Evolutionary conservation across 2,329 filamentous ascomycete genomes (phyloP), one percentile per base, ranked within the genome.

Genomic region (Sporothrix globosa): DNA sequence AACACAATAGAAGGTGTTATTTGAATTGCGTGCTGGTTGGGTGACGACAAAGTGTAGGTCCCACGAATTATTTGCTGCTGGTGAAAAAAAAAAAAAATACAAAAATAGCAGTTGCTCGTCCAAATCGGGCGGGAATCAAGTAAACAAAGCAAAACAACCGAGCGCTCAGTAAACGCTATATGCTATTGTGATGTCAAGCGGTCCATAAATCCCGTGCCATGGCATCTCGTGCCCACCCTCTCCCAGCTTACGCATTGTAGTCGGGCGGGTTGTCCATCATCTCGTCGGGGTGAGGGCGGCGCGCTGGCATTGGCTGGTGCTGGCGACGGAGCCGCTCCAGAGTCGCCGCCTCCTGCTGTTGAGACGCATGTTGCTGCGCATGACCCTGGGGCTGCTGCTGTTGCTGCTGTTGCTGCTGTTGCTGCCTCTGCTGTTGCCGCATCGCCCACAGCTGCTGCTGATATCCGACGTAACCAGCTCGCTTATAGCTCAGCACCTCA

Each of bases 401-500:
- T 10, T 46, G 61, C 24, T 66, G 44, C 60, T 58, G 30, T 24
- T 48, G 68, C 17, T 46, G 61, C 24, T 60, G 30, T 44, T 58
- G 69, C 61, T 74, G 53, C 19, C 44, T 34, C 54, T 60, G 67
- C 41, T 60, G 53, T 41, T 60, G 67, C 54, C 65, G 65, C 63
- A 68, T 56, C 27, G 21, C 17, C 68, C 66, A 63, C 53, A 65
- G 44, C 66, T 70, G 54, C 54, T 56, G 54, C 24, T 61, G 65
- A 41, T 67, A 56, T 9, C 74, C 78, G 74, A 71, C 60, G 11
- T 69, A 72, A 44, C 69, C 73, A 1, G 77, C 75, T 67, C 77
- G 77, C 44, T 80, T 73, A 66, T 77, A 81, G 72, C 75, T 76
- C 48, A 82, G 74, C 14, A 81, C 79, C 75, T 82, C 80, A 46